Conservation (phyloP, 805 yeast species). For the Monosporozyma solicola region DNA sequence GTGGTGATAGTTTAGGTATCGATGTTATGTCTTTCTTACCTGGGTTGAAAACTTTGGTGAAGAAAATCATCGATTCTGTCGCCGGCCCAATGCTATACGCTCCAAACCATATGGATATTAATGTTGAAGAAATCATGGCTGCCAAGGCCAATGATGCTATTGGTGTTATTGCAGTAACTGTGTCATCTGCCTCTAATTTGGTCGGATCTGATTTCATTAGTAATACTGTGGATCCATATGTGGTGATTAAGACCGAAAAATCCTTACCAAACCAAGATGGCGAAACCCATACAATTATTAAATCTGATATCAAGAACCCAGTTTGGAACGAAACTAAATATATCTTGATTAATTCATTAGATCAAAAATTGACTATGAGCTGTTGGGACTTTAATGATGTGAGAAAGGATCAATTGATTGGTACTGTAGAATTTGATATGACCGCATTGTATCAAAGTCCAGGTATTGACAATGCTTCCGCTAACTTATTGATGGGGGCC, state of each 20-base stretch:
- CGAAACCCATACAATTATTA: constrained; percentile 43
- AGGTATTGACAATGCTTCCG: constrained; percentile 15
- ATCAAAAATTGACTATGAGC: constrained; percentile 47
- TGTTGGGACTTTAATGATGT: constrained; percentile 48
- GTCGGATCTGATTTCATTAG: constrained; percentile 33
- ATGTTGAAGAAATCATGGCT: constrained; percentile 63
- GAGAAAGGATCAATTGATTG: constrained; percentile 45
- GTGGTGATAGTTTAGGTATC: constrained; percentile 80
- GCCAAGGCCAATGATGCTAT: constrained; percentile 55
- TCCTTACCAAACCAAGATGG: constrained; percentile 36
- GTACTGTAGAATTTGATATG: constrained; percentile 45
- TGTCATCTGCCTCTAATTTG: constrained; percentile 44
- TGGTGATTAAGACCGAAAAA: constrained; percentile 38
- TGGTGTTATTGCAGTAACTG: constrained; percentile 59
- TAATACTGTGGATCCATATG: constrained; percentile 51
- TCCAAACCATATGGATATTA: constrained; percentile 69
- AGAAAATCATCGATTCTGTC: constrained; percentile 55
- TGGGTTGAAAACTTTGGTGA: constrained; percentile 66
- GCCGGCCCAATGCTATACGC: constrained; percentile 75
- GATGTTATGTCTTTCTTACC: constrained; percentile 82
- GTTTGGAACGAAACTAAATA: constrained; percentile 59
- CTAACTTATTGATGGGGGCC: constrained; percentile 32
- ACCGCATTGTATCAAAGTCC: constrained; percentile 50
- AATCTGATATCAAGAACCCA: constrained; percentile 48
- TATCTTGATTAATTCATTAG: constrained; percentile 46